A percentile compares a stretch with the other conserved stretches of the same genome.
These are phyloP conservation scores for Ganoderma boninense DNA, from an alignment of 1,284 basidiomycete genomes.

Conservation along the genomic window DNA sequence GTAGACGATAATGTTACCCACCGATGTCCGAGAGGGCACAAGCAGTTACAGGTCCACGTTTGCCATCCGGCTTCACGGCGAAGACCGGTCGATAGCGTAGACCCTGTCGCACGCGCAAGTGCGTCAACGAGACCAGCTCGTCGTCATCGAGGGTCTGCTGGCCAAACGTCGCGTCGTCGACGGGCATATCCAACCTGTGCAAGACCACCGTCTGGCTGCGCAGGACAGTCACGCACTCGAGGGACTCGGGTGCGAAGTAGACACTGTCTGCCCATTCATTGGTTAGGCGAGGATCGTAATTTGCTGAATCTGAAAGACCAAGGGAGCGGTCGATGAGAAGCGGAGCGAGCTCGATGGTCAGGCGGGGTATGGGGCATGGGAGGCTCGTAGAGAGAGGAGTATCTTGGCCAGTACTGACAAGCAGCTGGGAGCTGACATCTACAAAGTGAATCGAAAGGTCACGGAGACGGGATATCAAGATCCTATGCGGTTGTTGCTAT, in stretches of 20 bases:
- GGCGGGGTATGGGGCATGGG: slow-evolving; percentile 66
- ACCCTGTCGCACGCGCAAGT: slow-evolving; percentile 49
- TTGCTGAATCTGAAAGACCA: slow-evolving; percentile 42
- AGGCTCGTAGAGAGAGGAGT: slow-evolving; percentile 60
- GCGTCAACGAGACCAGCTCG: slow-evolving; percentile 58
- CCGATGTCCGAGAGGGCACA: slow-evolving; percentile 77
- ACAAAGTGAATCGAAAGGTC: slow-evolving; percentile 75
- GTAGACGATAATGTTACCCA: slow-evolving; percentile 43
- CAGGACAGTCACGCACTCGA: slow-evolving; percentile 73
- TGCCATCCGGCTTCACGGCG: slow-evolving; percentile 58
- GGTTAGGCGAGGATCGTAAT: slow-evolving; percentile 14
- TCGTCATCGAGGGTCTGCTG: slow-evolving; percentile 45
- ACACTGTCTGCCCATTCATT: slow-evolving; percentile 58
- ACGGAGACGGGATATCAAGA: slow-evolving; percentile 72
- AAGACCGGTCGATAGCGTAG: slow-evolving; percentile 68
- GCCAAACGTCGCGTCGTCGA: slow-evolving; percentile 30
- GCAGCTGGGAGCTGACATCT: slow-evolving; percentile 75
- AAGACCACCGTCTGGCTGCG: slow-evolving; percentile 73
- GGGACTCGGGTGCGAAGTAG: slow-evolving; percentile 67
- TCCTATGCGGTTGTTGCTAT: slow-evolving; percentile 71
- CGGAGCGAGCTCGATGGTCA: slow-evolving; percentile 67
- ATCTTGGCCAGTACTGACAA: slow-evolving; percentile 53
- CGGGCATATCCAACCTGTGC: slow-evolving; percentile 57
- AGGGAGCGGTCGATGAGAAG: slow-evolving; percentile 57
- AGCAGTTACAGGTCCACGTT: slow-evolving; percentile 54